Conservation (phyloP, 2,329 filamentous ascomycete genomes). For the Colletotrichum camelliae region DNA sequence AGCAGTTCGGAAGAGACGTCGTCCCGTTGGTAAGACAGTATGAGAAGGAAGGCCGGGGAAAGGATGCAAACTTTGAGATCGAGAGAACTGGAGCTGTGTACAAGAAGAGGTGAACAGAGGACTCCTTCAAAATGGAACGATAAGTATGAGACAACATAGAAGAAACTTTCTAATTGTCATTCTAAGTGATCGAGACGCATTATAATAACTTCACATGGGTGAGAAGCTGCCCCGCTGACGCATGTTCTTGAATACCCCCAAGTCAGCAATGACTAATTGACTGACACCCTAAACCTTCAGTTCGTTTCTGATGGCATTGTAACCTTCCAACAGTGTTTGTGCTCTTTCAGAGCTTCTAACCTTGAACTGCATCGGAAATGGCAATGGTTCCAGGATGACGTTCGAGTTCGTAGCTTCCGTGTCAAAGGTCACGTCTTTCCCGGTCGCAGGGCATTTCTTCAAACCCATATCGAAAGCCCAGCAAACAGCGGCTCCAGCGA, state of each 20-base stretch:
- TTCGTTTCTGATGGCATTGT: slow-evolving; percentile 34
- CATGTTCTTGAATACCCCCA: neutral
- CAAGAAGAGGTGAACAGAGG: slow-evolving; percentile 19
- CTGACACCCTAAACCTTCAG: slow-evolving; percentile 29
- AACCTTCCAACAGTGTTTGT: slow-evolving; percentile 40
- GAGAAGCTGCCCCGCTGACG: neutral
- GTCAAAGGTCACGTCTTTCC: slow-evolving; percentile 48
- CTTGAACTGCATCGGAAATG: slow-evolving; percentile 51
- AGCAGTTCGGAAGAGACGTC: slow-evolving; percentile 51
- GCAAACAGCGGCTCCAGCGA: slow-evolving; percentile 50
- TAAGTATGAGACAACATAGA: neutral
- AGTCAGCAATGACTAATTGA: neutral
- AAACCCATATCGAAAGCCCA: slow-evolving; percentile 54
- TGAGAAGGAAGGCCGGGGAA: slow-evolving; percentile 52
- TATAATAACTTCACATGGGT: neutral
- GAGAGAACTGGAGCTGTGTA: slow-evolving; percentile 53
- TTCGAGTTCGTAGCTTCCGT: slow-evolving; percentile 56
- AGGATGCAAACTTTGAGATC: slow-evolving; percentile 51
- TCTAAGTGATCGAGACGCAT: neutral
- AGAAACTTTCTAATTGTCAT: neutral
- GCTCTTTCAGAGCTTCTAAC: slow-evolving; percentile 45
- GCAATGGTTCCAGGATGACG: slow-evolving; percentile 56
- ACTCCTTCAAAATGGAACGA: neutral
- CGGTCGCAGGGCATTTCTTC: slow-evolving; percentile 47
- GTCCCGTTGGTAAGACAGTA: slow-evolving; percentile 51